Conservation (phyloP, 306 rosid genomes). For the Dalbergia cultrata region DNA sequence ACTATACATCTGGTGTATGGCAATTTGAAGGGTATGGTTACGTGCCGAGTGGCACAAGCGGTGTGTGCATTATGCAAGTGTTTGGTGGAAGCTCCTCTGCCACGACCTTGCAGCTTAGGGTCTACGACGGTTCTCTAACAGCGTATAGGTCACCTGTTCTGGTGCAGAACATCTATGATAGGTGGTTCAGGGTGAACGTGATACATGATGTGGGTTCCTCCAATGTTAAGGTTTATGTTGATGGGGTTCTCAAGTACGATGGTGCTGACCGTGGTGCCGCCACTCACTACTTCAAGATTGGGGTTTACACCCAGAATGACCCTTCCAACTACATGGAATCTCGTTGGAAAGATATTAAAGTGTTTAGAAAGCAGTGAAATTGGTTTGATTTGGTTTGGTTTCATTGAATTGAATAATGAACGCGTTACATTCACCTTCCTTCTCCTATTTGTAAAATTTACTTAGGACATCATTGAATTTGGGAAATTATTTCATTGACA, state of each 20-base stretch:
- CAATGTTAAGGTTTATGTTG: conserved; percentile 54
- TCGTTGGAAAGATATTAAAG: conserved; percentile 48
- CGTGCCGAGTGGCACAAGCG: conserved; percentile 55
- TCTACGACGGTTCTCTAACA: conserved; percentile 53
- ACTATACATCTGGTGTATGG: conserved; percentile 58
- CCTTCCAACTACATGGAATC: conserved; percentile 58
- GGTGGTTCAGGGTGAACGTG: conserved; percentile 58
- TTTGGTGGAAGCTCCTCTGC: conserved; percentile 58
- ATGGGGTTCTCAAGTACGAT: conserved; percentile 39
- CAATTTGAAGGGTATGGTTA: conserved; percentile 67
- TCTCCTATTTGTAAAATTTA: too few relatives aligned
- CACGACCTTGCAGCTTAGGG: conserved; percentile 54
- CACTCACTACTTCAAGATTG: conserved; percentile 57
- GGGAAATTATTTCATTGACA: too few relatives aligned
- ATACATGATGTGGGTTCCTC: conserved; percentile 58
- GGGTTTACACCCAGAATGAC: conserved; percentile 55
- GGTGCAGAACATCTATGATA: conserved; percentile 43
- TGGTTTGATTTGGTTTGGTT: neutral
- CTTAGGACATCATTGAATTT: too few relatives aligned
- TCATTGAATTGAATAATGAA: neutral
- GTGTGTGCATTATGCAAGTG: conserved; percentile 60
- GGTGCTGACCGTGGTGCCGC: conserved; percentile 50
- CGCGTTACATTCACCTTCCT: too few relatives aligned
- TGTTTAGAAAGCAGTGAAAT: conserved; percentile 42
- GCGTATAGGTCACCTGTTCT: conserved; percentile 44